Percentiles rank a stretch among this genome's conserved stretches.
Conservation (phyloP, 768 basidiomycete genomes). For the Leccinum pellstonianum region DNA sequence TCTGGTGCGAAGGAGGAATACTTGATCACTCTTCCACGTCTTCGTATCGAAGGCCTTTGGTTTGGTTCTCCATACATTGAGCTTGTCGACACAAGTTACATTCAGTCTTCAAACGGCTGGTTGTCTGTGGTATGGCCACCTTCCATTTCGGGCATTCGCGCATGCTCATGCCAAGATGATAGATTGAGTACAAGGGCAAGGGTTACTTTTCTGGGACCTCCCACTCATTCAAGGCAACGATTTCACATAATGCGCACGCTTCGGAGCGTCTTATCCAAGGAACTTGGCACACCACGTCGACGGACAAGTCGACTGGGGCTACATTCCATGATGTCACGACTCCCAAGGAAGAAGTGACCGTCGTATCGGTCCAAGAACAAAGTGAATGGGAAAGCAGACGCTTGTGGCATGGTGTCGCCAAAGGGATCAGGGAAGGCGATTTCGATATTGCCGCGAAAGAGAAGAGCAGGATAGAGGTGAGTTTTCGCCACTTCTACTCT, state of each 20-base stretch:
- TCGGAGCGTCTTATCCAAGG: constrained; percentile 66
- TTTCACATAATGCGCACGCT: constrained; percentile 51
- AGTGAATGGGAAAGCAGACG: constrained; percentile 85
- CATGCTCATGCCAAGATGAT: constrained; percentile 39
- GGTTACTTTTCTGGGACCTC: constrained; percentile 94
- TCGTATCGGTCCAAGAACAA: constrained; percentile 58
- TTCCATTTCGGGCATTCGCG: not conserved
- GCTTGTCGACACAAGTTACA: constrained; percentile 78
- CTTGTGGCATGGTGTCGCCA: constrained; percentile 83
- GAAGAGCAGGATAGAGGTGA: constrained; percentile 89
- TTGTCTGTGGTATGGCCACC: constrained; percentile 43
- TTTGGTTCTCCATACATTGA: constrained; percentile 91
- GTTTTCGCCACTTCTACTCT: not conserved
- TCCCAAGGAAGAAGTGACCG: constrained; percentile 73
- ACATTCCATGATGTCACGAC: constrained; percentile 76
- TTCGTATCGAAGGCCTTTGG: constrained; percentile 94
- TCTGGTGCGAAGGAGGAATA: constrained; percentile 64
- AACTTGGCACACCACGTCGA: constrained; percentile 73
- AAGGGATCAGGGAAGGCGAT: constrained; percentile 88
- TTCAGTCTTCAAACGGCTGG: constrained; percentile 66
- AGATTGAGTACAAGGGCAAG: constrained; percentile 93
- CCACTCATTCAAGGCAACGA: constrained; percentile 85
- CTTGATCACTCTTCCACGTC: constrained; percentile 87
- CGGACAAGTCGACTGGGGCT: constrained; percentile 43
- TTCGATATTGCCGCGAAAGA: constrained; percentile 88